These are phyloP conservation scores for Rhytidiadelphus loreus DNA, from an alignment of 225 moss, liverwort and hornwort species.

Conservation along the genomic window DNA sequence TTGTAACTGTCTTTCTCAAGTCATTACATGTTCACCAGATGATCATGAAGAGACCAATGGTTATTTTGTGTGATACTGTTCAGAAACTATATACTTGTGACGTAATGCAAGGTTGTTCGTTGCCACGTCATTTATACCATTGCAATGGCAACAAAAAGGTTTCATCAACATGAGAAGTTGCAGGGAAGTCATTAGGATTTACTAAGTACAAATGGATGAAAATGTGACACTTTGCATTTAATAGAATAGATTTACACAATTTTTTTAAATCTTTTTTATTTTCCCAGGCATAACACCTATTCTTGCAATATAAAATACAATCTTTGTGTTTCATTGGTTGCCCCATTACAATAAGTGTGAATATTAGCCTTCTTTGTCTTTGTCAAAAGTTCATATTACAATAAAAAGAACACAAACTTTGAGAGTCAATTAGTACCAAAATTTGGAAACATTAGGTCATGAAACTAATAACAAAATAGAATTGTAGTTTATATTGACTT, in stretches of 20 bases:
- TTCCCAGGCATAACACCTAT: background rate
- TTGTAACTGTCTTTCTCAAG: background rate
- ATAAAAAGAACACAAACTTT: too few relatives aligned
- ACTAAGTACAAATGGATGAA: background rate
- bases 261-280: background rate
- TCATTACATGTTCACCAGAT: background rate
- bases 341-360: background rate
- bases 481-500: background rate
- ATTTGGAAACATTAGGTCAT: background rate
- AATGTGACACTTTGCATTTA: background rate
- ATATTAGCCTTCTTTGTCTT: background rate
- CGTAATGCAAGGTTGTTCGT: background rate
- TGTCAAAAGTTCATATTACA: background rate
- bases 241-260: background rate
- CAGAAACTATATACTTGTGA: background rate
- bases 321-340: background rate
- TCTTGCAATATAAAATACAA: background rate
- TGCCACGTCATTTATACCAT: background rate
- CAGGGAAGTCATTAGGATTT: background rate
- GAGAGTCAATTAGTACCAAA: too few relatives aligned
- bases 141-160: background rate
- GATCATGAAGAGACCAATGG: background rate
- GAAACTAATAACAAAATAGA: background rate
- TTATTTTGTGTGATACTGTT: background rate
- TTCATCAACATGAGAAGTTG: background rate